Evolutionary conservation across 2,329 filamentous ascomycete genomes (phyloP).

Genomic region (Sodiomyces alkalinus): DNA sequence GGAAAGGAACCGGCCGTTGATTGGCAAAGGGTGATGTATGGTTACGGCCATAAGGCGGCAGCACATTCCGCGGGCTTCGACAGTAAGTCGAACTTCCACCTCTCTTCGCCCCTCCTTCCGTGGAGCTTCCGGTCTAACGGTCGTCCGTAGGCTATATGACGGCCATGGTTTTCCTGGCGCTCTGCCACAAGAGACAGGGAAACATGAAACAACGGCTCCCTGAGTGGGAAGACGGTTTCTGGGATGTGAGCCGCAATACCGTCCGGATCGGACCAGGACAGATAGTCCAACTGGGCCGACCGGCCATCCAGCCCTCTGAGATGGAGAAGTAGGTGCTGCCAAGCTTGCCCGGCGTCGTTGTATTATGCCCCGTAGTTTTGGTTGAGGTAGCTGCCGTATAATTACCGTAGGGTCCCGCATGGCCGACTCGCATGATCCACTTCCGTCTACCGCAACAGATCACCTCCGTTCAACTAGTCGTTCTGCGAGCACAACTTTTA

Average conservation of each 20-base stretch:
- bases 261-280: too few species aligned
- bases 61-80: constrained; percentile 46
- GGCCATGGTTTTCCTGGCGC: constrained; percentile 21
- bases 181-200: constrained; percentile 5
- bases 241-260: constrained; percentile 11
- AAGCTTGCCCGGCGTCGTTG: too few species aligned
- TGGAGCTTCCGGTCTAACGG: constrained; percentile 4
- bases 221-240: constrained; percentile 5
- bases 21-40: constrained; percentile 4
- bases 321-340: too few species aligned
- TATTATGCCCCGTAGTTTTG: too few species aligned
- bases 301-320: too few species aligned
- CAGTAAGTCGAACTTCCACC: constrained; percentile 20
- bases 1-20: neutral
- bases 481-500: too few species aligned
- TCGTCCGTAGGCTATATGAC: constrained; percentile 25
- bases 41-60: constrained; percentile 5
- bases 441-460: too few species aligned
- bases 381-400: too few species aligned
- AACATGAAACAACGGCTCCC: neutral
- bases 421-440: too few species aligned
- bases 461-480: too few species aligned
- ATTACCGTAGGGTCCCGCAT: too few species aligned
- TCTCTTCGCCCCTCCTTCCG: neutral
- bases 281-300: too few species aligned